Base-by-base conservation (phyloP, 2,329 filamentous ascomycete genomes). In the Pseudocercospora musae region DNA sequence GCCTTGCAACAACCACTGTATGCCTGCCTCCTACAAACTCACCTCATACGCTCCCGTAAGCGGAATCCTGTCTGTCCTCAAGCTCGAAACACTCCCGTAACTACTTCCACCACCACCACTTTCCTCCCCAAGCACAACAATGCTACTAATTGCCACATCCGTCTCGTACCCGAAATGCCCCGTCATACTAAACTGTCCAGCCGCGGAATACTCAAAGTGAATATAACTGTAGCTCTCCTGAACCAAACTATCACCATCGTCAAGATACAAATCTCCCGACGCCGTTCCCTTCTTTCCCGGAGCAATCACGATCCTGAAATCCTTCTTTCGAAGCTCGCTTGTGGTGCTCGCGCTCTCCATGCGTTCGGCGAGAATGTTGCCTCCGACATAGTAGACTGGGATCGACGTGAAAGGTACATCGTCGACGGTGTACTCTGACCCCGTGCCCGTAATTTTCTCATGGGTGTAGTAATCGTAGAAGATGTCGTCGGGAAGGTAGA, bases 241-340 rank as follows among this genome's bases (percentile, higher is more conserved):
- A 62, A 84, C 78, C 55, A 93, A 69, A 25, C 83, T 87, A 62
- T 87, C 86, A 8, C 91, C 91, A 64, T 96, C 91, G 68, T 95
- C 91, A 4, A 95, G 77, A 73, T 93, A 95, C 60, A 95, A 78
- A 57, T 81, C 79, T 0, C 91, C 91, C 1, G 72, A 74, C 0
- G 91, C 91, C 6, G 78, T 84, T 2, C 88, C 89, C 57, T 88
- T 78, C 0, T 73, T 71, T 5, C 83, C 85, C 0, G 89, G 82
- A 0, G 90, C 88, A 49, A 96, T 82, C 37, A 94, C 71, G 56
- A 96, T 78, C 72, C 88, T 83, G 77, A 94, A 94, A 67, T 87
- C 80, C 68, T 89, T 80, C 67, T 84, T 81, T 46, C 88, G 81
- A 40, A 90, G 77, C 48, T 83, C 89, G 73, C 70, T 86, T 71